phyloP scores from a whole-genome alignment of 345 rosid genomes.

The Abelmoschus esculentus region DNA sequence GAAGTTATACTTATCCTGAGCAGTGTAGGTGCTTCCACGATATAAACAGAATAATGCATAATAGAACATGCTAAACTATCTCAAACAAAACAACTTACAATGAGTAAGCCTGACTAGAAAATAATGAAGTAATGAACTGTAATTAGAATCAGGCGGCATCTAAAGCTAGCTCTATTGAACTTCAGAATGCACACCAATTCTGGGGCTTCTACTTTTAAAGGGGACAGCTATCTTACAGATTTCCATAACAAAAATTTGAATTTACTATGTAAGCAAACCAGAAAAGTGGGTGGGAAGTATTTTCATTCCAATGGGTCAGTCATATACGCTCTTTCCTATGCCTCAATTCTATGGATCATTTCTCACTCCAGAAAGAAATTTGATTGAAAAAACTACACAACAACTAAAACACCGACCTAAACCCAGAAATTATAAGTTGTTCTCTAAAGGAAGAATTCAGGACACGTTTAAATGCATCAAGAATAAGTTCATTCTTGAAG shows the following conservation, averaged over 20 bases:
- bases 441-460: not conserved
- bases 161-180: not conserved
- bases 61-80: not conserved
- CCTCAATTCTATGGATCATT: not conserved
- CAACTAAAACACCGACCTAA: not conserved
- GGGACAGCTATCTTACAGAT: not conserved
- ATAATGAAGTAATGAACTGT: not conserved
- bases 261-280: not conserved
- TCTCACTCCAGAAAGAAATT: not conserved
- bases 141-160: not conserved
- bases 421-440: not conserved
- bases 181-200: not conserved
- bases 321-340: not conserved
- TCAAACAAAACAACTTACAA: not conserved
- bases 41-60: not conserved
- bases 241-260: too few relatives aligned
- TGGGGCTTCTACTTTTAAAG: not conserved
- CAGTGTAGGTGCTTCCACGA: not conserved
- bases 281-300: not conserved
- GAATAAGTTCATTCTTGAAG: conserved; percentile 1
- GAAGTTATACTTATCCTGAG: not conserved
- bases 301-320: not conserved
- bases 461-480: not conserved
- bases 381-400: not conserved
- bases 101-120: not conserved